Conservation (phyloP, 1,139 yeast genomes). For the Kodamaea anthophila region DNA sequence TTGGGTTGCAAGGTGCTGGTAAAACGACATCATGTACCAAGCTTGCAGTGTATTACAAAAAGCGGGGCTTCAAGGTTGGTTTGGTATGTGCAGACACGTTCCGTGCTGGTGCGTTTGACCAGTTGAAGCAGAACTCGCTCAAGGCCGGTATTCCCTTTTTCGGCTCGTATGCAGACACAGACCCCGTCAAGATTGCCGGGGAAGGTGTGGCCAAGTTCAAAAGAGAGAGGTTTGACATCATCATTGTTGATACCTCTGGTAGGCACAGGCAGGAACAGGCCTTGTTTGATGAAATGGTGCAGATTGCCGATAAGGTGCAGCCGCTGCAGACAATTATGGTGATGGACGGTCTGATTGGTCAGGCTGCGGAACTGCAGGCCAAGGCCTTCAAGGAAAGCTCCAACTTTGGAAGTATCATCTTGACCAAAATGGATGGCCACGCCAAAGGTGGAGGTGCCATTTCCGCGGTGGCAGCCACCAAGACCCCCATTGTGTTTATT, state of each 20-base stretch:
- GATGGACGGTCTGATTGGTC: slow-evolving; percentile 95
- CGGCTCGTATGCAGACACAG: slow-evolving; percentile 93
- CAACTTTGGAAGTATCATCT: slow-evolving; percentile 88
- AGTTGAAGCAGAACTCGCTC: slow-evolving; percentile 93
- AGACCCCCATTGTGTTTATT: slow-evolving; percentile 92
- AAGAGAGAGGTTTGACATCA: slow-evolving; percentile 85
- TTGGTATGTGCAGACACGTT: slow-evolving; percentile 98
- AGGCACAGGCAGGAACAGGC: slow-evolving; percentile 95
- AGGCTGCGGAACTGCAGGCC: slow-evolving; percentile 95
- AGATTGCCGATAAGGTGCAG: slow-evolving; percentile 75
- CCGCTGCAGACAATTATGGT: slow-evolving; percentile 98
- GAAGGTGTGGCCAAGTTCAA: slow-evolving; percentile 92
- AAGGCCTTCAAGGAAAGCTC: slow-evolving; percentile 90
- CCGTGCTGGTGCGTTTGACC: slow-evolving; percentile 99
- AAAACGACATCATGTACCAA: slow-evolving; percentile 97
- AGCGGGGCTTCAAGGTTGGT: slow-evolving; percentile 92
- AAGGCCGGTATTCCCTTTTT: slow-evolving; percentile 91
- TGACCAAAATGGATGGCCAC: slow-evolving; percentile 98
- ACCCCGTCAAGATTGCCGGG: slow-evolving; percentile 85
- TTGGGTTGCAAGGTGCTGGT: slow-evolving; percentile 98
- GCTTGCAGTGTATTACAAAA: slow-evolving; percentile 88
- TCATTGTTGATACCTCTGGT: slow-evolving; percentile 96
- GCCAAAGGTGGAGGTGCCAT: slow-evolving; percentile 99
- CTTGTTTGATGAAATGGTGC: slow-evolving; percentile 89
- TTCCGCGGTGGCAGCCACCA: slow-evolving; percentile 95